Evolutionary conservation across 257 asterid genomes (phyloP), one percentile per base, ranked within the genome.

Genomic region (Cinchona pubescens): DNA sequence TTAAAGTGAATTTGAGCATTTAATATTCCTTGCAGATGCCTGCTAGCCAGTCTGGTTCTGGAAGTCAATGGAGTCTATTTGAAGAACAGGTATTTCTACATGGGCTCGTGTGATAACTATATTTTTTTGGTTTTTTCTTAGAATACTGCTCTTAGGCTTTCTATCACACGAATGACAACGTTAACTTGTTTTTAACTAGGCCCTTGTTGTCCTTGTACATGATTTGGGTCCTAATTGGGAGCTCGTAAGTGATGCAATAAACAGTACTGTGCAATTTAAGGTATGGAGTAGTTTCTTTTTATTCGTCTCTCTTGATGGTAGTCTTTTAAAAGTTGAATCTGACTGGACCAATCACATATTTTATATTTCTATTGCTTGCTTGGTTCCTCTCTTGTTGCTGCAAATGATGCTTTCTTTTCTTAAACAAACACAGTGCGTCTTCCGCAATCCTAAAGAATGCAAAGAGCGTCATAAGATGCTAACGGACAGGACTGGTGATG

Each of bases 181-280:
- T 43, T 48, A 40, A 56, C 25, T 48, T 72, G 56, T 45, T 35
- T 86, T 68, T 85, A n/a, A n/a, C n/a, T n/a, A 95, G 98, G 98
- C 99, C 27, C 97, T 95, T 71, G 94, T 91, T 79, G 99, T 95
- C 81, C 86, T 95, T 79, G 99, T 86, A 76, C 99, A 95, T 85
- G 99, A 95, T 83, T 86, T 92, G 73, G 99, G 99, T 75, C 96
- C 96, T 51, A 92, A 95, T 76, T 95, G 99, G 99, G 98, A 92
- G 90, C 97, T 95, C 56, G 92, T 95, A 42, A 87, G 96, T 83
- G 99, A 95, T 83, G 98, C 96, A 78, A 82, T 95, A 76, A 95
- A 92, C 88, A 87, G 92, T 76, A 83, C 97, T 48, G 78, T 91
- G 89, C 96, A 83, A 65, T 94, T 95, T 86, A 93, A 96, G 98